These are phyloP conservation scores for Aspergillus fumigatiaffinis DNA, from an alignment of 2,329 filamentous ascomycete species.

Conservation along the genomic window DNA sequence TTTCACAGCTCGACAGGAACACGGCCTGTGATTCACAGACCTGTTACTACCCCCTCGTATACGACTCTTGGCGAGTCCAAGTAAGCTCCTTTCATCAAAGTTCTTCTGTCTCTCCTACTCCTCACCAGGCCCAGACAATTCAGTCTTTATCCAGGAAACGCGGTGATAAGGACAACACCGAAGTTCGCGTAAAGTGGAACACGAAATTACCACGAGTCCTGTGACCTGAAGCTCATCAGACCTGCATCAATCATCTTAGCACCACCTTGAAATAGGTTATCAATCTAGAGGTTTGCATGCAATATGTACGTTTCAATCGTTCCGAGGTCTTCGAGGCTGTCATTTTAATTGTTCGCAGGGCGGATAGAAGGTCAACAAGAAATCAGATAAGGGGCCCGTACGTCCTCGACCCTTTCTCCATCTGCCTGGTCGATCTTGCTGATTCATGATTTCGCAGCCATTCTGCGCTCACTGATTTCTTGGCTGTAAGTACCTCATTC, in stretches of 20 bases:
- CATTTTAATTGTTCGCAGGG: slow-evolving; percentile 18
- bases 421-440: not conserved
- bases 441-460: slow-evolving; percentile 40
- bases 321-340: not conserved
- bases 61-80: not conserved
- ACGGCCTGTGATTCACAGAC: not conserved
- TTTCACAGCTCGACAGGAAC: slow-evolving; percentile 2
- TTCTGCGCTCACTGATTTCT: slow-evolving; percentile 65
- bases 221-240: slow-evolving; percentile 23
- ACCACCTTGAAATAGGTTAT: not conserved
- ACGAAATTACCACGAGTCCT: slow-evolving; percentile 36
- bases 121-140: not conserved
- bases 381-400: slow-evolving; percentile 45
- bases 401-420: slow-evolving; percentile 19
- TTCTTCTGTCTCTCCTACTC: not conserved
- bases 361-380: slow-evolving; percentile 26
- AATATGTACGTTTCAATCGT: slow-evolving; percentile 12
- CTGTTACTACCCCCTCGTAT: not conserved
- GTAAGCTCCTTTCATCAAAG: not conserved
- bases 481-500: slow-evolving; percentile 49
- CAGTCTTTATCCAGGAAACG: slow-evolving; percentile 4
- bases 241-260: not conserved
- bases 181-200: slow-evolving; percentile 40
- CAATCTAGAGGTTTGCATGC: not conserved
- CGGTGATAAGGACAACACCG: slow-evolving; percentile 10